Evolutionary conservation across 306 rosid genomes (phyloP), one percentile per base, ranked within the genome.

Genomic region (Abrus pulchellus): DNA sequence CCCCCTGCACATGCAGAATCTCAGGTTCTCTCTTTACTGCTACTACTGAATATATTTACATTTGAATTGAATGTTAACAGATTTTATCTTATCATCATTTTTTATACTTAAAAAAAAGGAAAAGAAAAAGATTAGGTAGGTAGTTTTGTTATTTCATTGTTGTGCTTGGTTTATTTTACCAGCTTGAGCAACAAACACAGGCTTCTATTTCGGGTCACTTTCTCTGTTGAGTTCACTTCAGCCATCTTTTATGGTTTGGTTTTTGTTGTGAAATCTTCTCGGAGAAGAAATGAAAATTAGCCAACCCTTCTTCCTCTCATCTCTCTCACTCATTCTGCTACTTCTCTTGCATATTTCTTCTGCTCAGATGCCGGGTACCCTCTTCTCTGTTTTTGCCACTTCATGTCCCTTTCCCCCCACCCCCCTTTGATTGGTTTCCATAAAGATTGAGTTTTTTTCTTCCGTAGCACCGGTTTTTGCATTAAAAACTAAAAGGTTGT

Each of bases 281-380:
- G 4, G 44, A 52, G 79, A 83, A 73, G 59, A 75, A 82, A 93
- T 95, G 99, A 92, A 77, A 85, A 7, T 30, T 34, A 71, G 74
- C 77, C 74, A 86, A 72, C 80, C 70, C 79, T 78, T 83, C 81
- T 76, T 83, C 80, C 67, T 79, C 5, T 77, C 53, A 53, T 83
- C 79, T 77, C 77, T 86, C 86, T 57, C 75, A 47, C 59, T 85
- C 40, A 14, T 63, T 29, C 72, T 88, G 4, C 61, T 85, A 9
- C 68, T 86, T 44, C 79, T 88, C 84, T 14, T 85, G 34, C 74
- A 41, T 68, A 73, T 75, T 43, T 89, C 94, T 45, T 86, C 74
- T 79, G 92, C 99, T 83, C 98, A 93, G 93, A 89, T 33, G 86
- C 94, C 89, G 87, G 99, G 94, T 90, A 77, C 68, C 44, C 59